phyloP scores from a whole-genome alignment of 768 basidiomycete species.

The Mycena epipterygia region DNA sequence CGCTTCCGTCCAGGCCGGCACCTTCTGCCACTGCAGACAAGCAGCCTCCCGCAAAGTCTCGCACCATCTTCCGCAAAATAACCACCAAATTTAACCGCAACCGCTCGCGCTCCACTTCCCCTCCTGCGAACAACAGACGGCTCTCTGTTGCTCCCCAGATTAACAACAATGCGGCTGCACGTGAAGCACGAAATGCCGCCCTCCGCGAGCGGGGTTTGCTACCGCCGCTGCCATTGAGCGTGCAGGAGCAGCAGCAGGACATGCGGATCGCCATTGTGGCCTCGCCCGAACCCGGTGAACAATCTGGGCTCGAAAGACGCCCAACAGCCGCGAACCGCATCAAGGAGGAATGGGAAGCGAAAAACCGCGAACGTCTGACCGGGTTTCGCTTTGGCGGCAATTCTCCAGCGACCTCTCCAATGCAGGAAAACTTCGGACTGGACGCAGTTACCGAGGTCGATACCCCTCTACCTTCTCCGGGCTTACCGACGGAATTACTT shows the following conservation, averaged over 20 bases:
- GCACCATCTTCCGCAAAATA: conserved; percentile 50
- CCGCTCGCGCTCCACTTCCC: conserved; percentile 35
- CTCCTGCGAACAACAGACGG: conserved; percentile 20
- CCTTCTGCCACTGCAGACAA: conserved; percentile 17
- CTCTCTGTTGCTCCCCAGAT: conserved; percentile 32
- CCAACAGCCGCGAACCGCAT: conserved; percentile 64
- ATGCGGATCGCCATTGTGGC: conserved; percentile 51
- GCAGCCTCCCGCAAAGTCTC: conserved; percentile 43
- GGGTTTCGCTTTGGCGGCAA: conserved; percentile 52
- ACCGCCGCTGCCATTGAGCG: conserved; percentile 61
- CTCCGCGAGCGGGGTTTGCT: conserved; percentile 72
- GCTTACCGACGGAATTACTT: background rate
- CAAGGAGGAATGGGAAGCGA: conserved; percentile 67
- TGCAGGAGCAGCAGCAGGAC: conserved; percentile 55
- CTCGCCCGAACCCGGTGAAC: conserved; percentile 29
- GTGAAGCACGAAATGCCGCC: conserved; percentile 65
- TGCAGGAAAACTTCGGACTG: conserved; percentile 24
- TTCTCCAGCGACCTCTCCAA: conserved; percentile 30
- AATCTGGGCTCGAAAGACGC: conserved; percentile 29
- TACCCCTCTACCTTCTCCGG: conserved; percentile 28
- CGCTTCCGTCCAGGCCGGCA: conserved; percentile 14
- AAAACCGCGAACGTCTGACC: conserved; percentile 52
- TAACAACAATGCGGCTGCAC: conserved; percentile 42
- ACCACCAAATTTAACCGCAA: conserved; percentile 48
- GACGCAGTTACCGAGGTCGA: conserved; percentile 28